Base-by-base conservation (phyloP, 2,329 filamentous ascomycete genomes). In the Fusarium buharicum region DNA sequence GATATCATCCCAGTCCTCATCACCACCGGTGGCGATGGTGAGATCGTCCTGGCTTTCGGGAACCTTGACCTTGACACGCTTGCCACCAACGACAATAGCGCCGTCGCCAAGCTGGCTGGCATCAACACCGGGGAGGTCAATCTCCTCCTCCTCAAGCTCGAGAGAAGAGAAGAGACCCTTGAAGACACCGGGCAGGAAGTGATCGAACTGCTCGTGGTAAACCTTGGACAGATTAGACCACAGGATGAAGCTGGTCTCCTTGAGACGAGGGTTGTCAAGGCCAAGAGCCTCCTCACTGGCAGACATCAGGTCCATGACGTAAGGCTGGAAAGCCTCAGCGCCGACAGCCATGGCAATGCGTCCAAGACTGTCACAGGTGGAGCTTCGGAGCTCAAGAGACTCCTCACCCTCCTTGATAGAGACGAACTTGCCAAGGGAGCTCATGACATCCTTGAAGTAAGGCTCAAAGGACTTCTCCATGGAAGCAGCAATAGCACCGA, bases 201-300 rank as follows among this genome's bases (percentile, higher is more conserved):
- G 88, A 53, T 87, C 86, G 62, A 96, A 94, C 50, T 93, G 84
- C 72, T 92, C 90, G 70, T 90, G 89, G 77, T 98, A 98, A 10
- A 98, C 92, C 81, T 96, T 96, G 62, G 94, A 90, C 74, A 99
- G 88, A 36, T 91, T 92, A 66, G 92, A 93, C 94, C 95, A 99
- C 50, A 99, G 84, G 62, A 98, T 96, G 79, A 97, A 99, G 75
- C 92, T 97, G 61, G 93, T 97, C 82, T 99, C 95, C 77, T 93
- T 91, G 47, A 98, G 87, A 54, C 93, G 87, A 37, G 93, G 91
- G 79, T 97, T 93, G 69, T 92, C 93, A 3, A 99, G 87, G 69
- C 90, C 83, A 3, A 98, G 84, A 51, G 91, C 93, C 77, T 97
- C 93, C 78, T 97, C 93, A 67, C 92, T 97, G 13, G 94, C 90